Base-by-base conservation (phyloP, 257 asterid species). In the Solanum gandarillasii region DNA sequence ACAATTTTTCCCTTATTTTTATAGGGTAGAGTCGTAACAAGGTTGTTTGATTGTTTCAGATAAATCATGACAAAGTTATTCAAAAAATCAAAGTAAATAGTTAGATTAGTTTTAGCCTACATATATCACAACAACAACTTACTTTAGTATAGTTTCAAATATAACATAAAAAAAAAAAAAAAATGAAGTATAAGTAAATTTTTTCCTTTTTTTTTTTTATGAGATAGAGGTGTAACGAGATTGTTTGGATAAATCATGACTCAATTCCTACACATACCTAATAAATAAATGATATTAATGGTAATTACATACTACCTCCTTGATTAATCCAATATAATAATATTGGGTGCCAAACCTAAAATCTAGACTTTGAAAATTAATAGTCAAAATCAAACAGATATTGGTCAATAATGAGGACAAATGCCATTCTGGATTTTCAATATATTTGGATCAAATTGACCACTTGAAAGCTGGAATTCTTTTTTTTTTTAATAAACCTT, bases 401-500 rank as follows among this genome's bases (percentile, higher is more conserved):
- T 46, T 81, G 85, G 70, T 81, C 85, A 81, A 81, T 20, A 48
- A 29, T 20, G 29, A 48, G 29, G 41, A 81, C 18, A 81, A 29
- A 18, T 81, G 85, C 41, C 85, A 29, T 48, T 81, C 85, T 81
- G 70, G 70, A 81, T 46, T 81, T 29, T 46, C 68, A 81, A 46
- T 81, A 29, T 46, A 43, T 81, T 81, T 81, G 85, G 85, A 81
- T 81, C 85, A 81, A 81, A 18, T 81, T 46, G 85, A 81, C 70
- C 70, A 29, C 43, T 81, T 5, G 70, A 43, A 76, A 12, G 31
- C 27, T 38, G 12, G 12, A 39, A 39, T 39, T 39, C 43, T 9
- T 38, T 39, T 39, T 36, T 5, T 12, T 41, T n/a, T 43, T 3
- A 81, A 43, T 81, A 46, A 43, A 81, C 6, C 65, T 18, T 48